Percentiles rank a stretch among this genome's conserved stretches.
Conservation (phyloP, 768 basidiomycete species). For the Tylopilus intermedius region DNA sequence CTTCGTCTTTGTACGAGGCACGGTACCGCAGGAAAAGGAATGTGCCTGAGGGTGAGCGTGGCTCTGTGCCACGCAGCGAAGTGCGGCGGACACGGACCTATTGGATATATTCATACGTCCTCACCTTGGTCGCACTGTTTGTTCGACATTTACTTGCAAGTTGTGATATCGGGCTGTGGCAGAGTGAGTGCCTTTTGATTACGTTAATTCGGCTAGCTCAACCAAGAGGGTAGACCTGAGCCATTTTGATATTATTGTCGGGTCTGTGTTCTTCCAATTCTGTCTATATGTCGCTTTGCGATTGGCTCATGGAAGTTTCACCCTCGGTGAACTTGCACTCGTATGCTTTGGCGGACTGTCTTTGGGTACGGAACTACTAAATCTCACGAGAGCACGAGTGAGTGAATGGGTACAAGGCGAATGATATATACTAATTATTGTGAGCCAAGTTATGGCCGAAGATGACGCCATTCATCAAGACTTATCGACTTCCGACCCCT, state of each 20-base stretch:
- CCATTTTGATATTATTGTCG: conserved; percentile 65
- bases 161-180: conserved; percentile 56
- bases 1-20: conserved; percentile 72
- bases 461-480: conserved; percentile 80
- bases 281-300: conserved; percentile 85
- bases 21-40: conserved; percentile 37
- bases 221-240: conserved; percentile 56
- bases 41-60: conserved; percentile 62
- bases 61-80: conserved; percentile 74
- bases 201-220: background rate
- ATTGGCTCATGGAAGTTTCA: conserved; percentile 91
- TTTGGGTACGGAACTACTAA: conserved; percentile 79
- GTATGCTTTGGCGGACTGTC: conserved; percentile 87
- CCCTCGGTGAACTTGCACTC: conserved; percentile 87
- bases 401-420: conserved; percentile 21
- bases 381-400: conserved; percentile 79
- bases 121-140: conserved; percentile 46
- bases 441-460: conserved; percentile 65
- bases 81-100: conserved; percentile 58
- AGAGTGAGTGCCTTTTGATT: conserved; percentile 45
- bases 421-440: conserved; percentile 2
- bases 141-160: conserved; percentile 44
- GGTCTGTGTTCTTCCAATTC: conserved; percentile 84
- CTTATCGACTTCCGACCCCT: conserved; percentile 89
- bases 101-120: conserved; percentile 54